A percentile compares a stretch with the other conserved stretches of the same genome.
phyloP scores from a whole-genome alignment of 176 grass and related monocot species.

The Luzula sylvatica region DNA sequence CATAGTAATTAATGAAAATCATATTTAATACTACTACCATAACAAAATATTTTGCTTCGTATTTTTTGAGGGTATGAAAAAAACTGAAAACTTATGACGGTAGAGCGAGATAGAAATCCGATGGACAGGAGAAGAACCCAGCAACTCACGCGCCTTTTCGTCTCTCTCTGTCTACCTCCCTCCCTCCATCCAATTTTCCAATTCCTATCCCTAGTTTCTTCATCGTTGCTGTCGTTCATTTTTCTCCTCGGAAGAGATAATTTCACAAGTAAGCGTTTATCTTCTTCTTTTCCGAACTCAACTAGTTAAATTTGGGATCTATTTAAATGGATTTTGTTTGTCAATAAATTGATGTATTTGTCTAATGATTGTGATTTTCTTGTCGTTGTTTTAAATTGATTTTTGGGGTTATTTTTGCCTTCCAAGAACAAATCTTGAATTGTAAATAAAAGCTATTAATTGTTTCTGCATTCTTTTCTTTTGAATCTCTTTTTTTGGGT shows the following conservation, averaged over 20 bases:
- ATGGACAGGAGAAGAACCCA: constrained; percentile 11
- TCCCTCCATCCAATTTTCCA: background rate
- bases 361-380: no score
- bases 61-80: constrained; percentile 22
- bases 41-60: no score
- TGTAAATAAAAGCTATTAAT: no score
- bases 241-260: background rate
- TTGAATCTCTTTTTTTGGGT: no score
- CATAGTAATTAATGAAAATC: no score
- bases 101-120: constrained; percentile 13
- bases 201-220: background rate
- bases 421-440: no score
- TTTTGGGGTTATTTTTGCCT: background rate
- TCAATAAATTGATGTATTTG: background rate
- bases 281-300: background rate
- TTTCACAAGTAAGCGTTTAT: constrained; percentile 19
- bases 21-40: no score
- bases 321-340: background rate
- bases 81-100: background rate
- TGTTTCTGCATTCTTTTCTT: no score
- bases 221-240: constrained; percentile 14
- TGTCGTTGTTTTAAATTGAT: background rate
- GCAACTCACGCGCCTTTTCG: constrained; percentile 2
- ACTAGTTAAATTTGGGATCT: background rate
- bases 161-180: constrained; percentile 4